Evolutionary conservation across 2,329 filamentous ascomycete genomes (phyloP), one percentile per base, ranked within the genome.

Genomic region (Aspergillus carbonarius): DNA sequence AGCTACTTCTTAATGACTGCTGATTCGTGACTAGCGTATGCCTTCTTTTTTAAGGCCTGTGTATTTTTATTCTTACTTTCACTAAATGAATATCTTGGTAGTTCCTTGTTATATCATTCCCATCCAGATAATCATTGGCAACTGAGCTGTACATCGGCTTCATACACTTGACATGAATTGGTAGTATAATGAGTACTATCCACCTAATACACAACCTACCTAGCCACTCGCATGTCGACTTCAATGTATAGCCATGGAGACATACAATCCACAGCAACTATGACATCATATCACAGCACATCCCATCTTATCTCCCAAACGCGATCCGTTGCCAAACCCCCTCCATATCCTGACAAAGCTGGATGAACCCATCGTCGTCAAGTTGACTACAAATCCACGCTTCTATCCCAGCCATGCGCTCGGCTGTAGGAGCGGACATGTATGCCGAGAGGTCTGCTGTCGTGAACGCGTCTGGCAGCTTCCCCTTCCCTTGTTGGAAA

Each of bases 301-400:
- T n/a, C 20, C 20, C 18, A 18, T 15, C 13, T 32, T 57, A 57
- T 66, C 47, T 60, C 1, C 76, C 76, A 63, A 78, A 72, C 5
- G 71, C 73, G 66, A 78, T 70, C 12, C 76, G 67, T 51, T 64
- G 67, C 76, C 77, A 79, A 17, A 74, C 67, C 1, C 69, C 68
- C 52, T 79, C 75, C 5, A 79, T 64, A 61, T 76, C 74, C 63
- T 75, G 67, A 55, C 75, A 78, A 12, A 80, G 64, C 25, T 65
- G 60, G 25, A 75, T 60, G 54, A 80, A 80, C 3, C 57, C 64
- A 23, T 78, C 75, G 25, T 78, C 72, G 30, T 79, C 73, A 1
- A 80, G 65, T 54, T 77, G 68, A 13, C 70, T 62, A 50, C 76
- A 79, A 46, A 80, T 71, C 72, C 76, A 79, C 37, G 71, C 70